phyloP scores from a whole-genome alignment of 2,329 filamentous ascomycete genomes.

The Penicillium brevicompactum region DNA sequence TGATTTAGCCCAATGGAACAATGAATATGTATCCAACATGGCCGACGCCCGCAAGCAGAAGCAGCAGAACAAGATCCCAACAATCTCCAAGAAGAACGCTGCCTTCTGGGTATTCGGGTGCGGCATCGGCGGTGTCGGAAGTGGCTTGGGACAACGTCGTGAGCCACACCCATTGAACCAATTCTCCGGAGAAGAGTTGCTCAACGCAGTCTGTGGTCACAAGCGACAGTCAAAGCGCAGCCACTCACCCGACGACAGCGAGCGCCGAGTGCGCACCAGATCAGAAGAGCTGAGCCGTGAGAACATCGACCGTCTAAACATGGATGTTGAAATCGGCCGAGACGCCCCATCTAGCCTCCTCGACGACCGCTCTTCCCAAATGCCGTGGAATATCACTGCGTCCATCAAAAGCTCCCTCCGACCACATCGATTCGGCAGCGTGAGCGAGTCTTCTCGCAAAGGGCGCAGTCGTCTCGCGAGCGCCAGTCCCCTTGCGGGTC shows the following conservation, averaged over 20 bases:
- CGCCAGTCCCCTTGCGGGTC: slow-evolving; percentile 63
- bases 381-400: slow-evolving; percentile 69
- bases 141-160: slow-evolving; percentile 45
- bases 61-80: slow-evolving; percentile 41
- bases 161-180: slow-evolving; percentile 55
- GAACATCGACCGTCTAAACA: slow-evolving; percentile 9
- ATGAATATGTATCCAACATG: slow-evolving; percentile 65
- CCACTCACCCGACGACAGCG: slow-evolving; percentile 24
- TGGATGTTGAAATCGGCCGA: slow-evolving; percentile 69
- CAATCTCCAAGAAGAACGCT: slow-evolving; percentile 64
- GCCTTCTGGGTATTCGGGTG: slow-evolving; percentile 61
- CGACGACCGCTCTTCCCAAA: slow-evolving; percentile 66
- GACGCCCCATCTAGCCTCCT: slow-evolving; percentile 67
- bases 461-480: slow-evolving; percentile 56
- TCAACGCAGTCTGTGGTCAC: slow-evolving; percentile 43
- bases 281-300: slow-evolving; percentile 38
- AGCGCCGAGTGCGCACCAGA: slow-evolving; percentile 43
- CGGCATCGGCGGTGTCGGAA: slow-evolving; percentile 59
- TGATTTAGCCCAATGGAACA: slow-evolving; percentile 60
- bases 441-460: slow-evolving; percentile 34
- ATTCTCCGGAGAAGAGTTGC: slow-evolving; percentile 61
- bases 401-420: slow-evolving; percentile 57
- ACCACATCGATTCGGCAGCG: slow-evolving; percentile 40
- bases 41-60: slow-evolving; percentile 49
- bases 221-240: slow-evolving; percentile 32